Conservation (phyloP, 2,329 filamentous ascomycete species). For the Thermoascus crustaceus region DNA sequence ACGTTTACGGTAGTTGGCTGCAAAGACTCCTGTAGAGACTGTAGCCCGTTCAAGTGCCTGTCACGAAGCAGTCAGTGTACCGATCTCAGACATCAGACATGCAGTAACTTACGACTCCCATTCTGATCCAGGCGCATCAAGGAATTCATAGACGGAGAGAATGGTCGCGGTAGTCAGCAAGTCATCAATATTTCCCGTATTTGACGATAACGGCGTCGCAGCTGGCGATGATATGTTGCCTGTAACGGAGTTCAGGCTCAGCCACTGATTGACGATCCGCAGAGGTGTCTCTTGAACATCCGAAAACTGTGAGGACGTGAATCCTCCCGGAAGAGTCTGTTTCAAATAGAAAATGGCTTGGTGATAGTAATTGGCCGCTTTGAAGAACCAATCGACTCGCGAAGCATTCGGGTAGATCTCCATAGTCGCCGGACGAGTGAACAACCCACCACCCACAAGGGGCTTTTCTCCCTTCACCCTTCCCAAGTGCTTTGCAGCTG, state of each 20-base stretch:
- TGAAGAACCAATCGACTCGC: constrained; percentile 51
- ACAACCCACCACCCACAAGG: constrained; percentile 15
- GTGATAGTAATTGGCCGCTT: constrained; percentile 54
- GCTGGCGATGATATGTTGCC: constrained; percentile 31
- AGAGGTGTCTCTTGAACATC: constrained; percentile 23
- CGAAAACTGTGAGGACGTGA: constrained; percentile 22
- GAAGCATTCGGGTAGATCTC: constrained; percentile 43
- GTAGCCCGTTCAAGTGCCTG: constrained; percentile 52
- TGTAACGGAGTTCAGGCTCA: constrained; percentile 17
- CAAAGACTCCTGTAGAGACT: constrained; percentile 45
- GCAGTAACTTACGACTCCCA: constrained; percentile 42
- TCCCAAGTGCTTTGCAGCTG: constrained; percentile 34
- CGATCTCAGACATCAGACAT: background rate
- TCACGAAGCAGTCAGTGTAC: constrained; percentile 6
- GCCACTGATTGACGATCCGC: constrained; percentile 18
- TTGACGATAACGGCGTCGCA: too few relatives aligned
- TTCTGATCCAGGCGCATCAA: constrained; percentile 52
- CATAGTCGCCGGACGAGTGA: constrained; percentile 40
- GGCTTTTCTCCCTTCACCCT: constrained; percentile 23
- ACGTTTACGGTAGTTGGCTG: constrained; percentile 22
- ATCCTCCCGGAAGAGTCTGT: constrained; percentile 26
- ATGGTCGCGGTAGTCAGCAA: constrained; percentile 54
- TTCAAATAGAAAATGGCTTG: constrained; percentile 46
- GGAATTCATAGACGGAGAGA: constrained; percentile 54
- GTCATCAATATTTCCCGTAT: constrained; percentile 45